Evolutionary conservation across 148 eudicot species (phyloP).

Genomic region (Oxyria digyna): DNA sequence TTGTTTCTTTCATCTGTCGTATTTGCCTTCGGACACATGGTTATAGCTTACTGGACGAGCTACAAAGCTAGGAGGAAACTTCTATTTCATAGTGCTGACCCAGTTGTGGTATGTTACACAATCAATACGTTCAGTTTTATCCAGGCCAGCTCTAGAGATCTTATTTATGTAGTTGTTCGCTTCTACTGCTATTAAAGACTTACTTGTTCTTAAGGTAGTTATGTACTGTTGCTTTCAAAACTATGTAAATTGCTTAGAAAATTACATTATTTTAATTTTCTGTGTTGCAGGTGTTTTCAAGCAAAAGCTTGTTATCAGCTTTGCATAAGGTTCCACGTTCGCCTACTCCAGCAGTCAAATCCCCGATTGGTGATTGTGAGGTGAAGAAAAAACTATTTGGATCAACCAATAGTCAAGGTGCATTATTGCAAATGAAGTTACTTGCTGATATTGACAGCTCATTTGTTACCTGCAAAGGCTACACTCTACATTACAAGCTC

Average conservation of each 20-base stretch:
- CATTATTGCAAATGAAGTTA: constrained; percentile 51
- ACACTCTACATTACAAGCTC: constrained; percentile 78
- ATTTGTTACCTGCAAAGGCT: constrained; percentile 61
- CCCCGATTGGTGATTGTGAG: constrained; percentile 51
- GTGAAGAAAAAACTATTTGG: constrained; percentile 37
- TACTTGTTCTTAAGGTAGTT: neutral
- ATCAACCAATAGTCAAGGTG: constrained; percentile 37
- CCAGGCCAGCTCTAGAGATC: neutral
- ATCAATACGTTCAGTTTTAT: neutral
- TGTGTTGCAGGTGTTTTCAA: constrained; percentile 46
- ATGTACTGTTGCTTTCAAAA: neutral
- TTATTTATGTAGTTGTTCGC: neutral
- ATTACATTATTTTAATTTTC: constrained; percentile 2
- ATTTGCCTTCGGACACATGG: constrained; percentile 88
- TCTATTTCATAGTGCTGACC: constrained; percentile 65
- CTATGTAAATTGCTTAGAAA: neutral
- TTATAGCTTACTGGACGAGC: constrained; percentile 78
- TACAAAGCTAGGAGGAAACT: constrained; percentile 83
- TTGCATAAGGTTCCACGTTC: constrained; percentile 78
- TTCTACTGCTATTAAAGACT: neutral
- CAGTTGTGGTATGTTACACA: constrained; percentile 54
- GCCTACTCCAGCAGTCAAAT: constrained; percentile 62
- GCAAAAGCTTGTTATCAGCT: constrained; percentile 62
- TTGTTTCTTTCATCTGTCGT: constrained; percentile 85
- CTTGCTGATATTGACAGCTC: constrained; percentile 83